These are phyloP conservation scores for Microstegium vimineum DNA, from an alignment of 176 grass and related monocot species.

Conservation along the genomic window DNA sequence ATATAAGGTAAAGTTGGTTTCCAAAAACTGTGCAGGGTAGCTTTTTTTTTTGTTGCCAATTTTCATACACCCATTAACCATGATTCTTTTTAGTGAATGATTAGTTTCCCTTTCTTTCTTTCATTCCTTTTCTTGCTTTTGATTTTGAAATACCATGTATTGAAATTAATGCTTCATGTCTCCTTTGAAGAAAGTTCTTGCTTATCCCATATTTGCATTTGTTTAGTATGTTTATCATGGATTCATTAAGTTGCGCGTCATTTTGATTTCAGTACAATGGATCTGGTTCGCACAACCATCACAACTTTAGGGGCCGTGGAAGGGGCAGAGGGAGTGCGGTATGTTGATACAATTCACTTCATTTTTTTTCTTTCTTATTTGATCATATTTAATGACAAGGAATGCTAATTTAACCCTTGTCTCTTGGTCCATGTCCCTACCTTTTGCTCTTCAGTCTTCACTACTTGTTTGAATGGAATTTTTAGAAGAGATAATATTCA, in stretches of 20 bases:
- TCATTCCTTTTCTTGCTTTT: not conserved
- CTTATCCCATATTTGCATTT: not conserved
- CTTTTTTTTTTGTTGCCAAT: not conserved
- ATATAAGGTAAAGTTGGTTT: not conserved
- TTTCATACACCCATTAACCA: not conserved
- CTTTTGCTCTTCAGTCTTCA: not conserved
- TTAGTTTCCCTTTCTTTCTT: not conserved
- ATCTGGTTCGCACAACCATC: conserved; percentile 44
- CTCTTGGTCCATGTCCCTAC: not conserved
- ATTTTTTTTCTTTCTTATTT: not conserved
- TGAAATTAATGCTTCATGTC: not conserved
- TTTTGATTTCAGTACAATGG: conserved; percentile 58
- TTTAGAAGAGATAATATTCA: not conserved
- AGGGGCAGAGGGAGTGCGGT: conserved; percentile 74
- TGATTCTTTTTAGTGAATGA: not conserved
- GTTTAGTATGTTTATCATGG: not conserved
- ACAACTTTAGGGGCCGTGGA: conserved; percentile 65
- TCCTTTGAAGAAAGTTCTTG: not conserved
- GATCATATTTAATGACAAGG: not conserved
- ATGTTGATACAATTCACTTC: conserved; percentile 8
- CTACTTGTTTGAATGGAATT: not conserved
- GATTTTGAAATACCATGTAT: not conserved
- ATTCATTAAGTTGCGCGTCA: not conserved
- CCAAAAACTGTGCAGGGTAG: not conserved
- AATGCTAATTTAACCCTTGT: not conserved